These are phyloP conservation scores for Tagetes erecta DNA, from an alignment of 129 eudicot genomes.

Conservation along the genomic window DNA sequence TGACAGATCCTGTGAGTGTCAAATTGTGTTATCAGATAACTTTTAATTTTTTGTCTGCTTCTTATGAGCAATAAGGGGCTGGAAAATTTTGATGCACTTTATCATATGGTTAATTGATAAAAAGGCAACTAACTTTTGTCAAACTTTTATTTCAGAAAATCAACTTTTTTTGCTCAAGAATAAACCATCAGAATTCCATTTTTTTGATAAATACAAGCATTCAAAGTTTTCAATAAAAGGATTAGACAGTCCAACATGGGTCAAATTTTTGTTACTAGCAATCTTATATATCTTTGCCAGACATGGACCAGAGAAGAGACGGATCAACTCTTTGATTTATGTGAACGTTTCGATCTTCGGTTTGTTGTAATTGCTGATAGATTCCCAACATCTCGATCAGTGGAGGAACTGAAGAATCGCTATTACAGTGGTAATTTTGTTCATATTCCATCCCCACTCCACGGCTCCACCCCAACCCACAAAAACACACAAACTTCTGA, in stretches of 20 bases:
- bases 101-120: neutral
- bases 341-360: conserved; percentile 86
- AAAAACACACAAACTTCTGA: neutral
- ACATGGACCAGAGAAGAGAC: conserved; percentile 96
- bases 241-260: neutral
- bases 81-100: neutral
- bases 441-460: neutral
- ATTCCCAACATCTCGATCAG: conserved; percentile 67
- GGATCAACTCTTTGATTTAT: conserved; percentile 78
- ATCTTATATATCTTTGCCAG: conserved; percentile 39
- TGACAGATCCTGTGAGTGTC: conserved; percentile 78
- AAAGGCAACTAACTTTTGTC: neutral
- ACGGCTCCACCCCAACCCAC: no score
- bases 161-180: neutral
- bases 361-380: conserved; percentile 86
- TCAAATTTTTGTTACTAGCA: neutral
- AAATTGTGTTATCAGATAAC: neutral
- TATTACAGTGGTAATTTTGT: conserved; percentile 73
- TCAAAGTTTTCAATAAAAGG: neutral
- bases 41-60: neutral
- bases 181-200: neutral
- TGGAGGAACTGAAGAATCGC: conserved; percentile 93
- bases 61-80: neutral
- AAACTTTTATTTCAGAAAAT: neutral
- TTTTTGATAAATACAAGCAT: neutral